Base-by-base conservation (phyloP, 148 eudicot genomes). In the Camellia granthamiana region DNA sequence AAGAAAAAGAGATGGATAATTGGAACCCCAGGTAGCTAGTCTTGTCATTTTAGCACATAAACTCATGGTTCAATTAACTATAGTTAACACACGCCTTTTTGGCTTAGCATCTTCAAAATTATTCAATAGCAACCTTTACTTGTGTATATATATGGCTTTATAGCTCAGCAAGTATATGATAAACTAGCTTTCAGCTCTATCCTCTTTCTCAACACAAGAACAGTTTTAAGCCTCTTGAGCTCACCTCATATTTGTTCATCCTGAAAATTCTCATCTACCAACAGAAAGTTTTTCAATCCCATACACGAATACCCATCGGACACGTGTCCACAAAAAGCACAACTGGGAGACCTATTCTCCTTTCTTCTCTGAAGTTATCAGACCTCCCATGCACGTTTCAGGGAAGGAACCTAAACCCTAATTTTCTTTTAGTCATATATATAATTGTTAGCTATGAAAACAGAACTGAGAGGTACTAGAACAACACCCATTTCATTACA, bases 391-490 rank as follows among this genome's bases (percentile, higher is more conserved):
- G 72, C 72, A 80, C 54, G 77, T 62, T 44, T 12, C 19, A 21
- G 54, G 68, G 7, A 41, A 43, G 21, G 8, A 65, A 56, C 18
- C 60, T 14, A 9, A 62, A 72, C 14, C 54, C 65, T 55, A 62
- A 6, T 51, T 49, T 49, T 15, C 7, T 71, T 51, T 42, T 72
- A 30, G 15, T 11, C 52, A 49, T 49, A 49, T 49, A 49, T 30
- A 49, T 49, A 49, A 21, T 21, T 11, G 8, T 9, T 14, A 18
- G 68, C 42, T 23, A 87, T 87, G 88, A 79, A 79, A 83, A 66
- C 88, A 51, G 88, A 87, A 56, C 69, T 84, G 51, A 80, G 85
- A 78, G 65, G 80, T 23, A 30, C 38, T 30, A 84, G 77, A 78
- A 3, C 69, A 2, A 23, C 84, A 6, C 58, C 77, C 2, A 76